Conservation (phyloP, 495 filamentous ascomycete species). For the Rostrohypoxylon terebratum region DNA sequence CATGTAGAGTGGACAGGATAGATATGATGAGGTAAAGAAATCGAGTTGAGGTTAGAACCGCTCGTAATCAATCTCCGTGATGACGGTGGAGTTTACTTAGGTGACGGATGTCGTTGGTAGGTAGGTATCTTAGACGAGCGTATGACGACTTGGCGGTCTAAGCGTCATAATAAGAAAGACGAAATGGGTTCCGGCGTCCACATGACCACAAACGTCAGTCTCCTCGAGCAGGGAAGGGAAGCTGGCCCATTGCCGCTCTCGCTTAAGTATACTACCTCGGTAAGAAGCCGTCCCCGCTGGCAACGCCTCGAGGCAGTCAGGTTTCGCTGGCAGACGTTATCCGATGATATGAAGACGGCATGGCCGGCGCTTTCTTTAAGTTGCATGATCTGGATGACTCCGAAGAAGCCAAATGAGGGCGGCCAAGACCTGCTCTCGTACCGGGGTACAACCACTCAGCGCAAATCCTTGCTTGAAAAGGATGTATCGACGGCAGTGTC, state of each 20-base stretch:
- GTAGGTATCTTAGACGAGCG: not conserved
- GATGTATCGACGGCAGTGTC: slow-evolving; percentile 27
- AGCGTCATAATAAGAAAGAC: slow-evolving; percentile 11
- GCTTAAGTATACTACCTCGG: slow-evolving; percentile 17
- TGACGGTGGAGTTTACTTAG: not conserved
- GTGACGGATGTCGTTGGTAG: not conserved
- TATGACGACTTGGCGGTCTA: slow-evolving; percentile 10
- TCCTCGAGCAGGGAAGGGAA: not conserved
- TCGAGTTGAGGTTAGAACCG: not conserved
- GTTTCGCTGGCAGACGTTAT: slow-evolving; percentile 1
- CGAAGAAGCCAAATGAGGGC: slow-evolving; percentile 39
- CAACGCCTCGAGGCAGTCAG: slow-evolving; percentile 2
- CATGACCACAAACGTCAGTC: slow-evolving; percentile 11
- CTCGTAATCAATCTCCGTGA: not conserved
- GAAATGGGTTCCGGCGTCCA: slow-evolving; percentile 13
- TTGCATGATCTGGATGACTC: slow-evolving; percentile 26
- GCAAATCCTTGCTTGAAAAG: slow-evolving; percentile 44
- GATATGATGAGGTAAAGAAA: not conserved
- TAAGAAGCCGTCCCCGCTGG: slow-evolving; percentile 2
- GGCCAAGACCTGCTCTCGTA: slow-evolving; percentile 31
- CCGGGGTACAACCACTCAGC: slow-evolving; percentile 37
- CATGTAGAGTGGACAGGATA: not conserved
- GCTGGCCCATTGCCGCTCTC: slow-evolving; percentile 5
- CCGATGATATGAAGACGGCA: slow-evolving; percentile 12
- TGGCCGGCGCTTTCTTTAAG: slow-evolving; percentile 15